These are phyloP conservation scores for Plantago major DNA, from an alignment of 257 asterid genomes.

Conservation along the genomic window DNA sequence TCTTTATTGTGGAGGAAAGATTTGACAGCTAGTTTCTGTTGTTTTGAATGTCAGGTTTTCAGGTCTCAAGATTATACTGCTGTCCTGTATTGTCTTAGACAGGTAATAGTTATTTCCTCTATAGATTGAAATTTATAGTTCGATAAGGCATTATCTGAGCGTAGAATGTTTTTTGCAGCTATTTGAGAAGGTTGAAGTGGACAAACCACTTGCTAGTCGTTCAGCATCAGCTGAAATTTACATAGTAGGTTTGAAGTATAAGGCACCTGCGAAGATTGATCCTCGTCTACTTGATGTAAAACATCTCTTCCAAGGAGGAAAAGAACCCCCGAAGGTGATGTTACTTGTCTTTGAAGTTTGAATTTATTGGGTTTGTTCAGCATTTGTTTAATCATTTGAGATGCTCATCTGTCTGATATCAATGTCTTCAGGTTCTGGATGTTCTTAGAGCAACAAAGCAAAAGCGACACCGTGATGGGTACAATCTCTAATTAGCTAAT, in stretches of 20 bases:
- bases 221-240: slow-evolving; percentile 91
- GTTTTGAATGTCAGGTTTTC: slow-evolving; percentile 49
- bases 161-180: slow-evolving; percentile 41
- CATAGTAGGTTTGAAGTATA: slow-evolving; percentile 65
- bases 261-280: slow-evolving; percentile 95
- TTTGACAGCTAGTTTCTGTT: no score
- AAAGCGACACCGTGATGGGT: slow-evolving; percentile 94
- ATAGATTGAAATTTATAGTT: background rate
- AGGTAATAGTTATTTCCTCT: slow-evolving; percentile 39
- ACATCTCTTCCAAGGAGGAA: slow-evolving; percentile 80
- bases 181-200: slow-evolving; percentile 95
- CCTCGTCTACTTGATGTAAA: slow-evolving; percentile 90
- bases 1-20: no score
- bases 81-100: slow-evolving; percentile 81
- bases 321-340: slow-evolving; percentile 77
- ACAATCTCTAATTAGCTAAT: slow-evolving; percentile 12
- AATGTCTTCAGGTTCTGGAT: slow-evolving; percentile 56
- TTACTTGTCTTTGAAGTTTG: background rate
- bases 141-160: background rate
- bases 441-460: slow-evolving; percentile 70
- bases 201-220: slow-evolving; percentile 86
- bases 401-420: slow-evolving; percentile 16
- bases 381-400: slow-evolving; percentile 3
- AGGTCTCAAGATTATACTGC: slow-evolving; percentile 94
- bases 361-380: background rate